Conservation (phyloP, 129 eudicot species). For the Smallanthus sonchifolius region DNA sequence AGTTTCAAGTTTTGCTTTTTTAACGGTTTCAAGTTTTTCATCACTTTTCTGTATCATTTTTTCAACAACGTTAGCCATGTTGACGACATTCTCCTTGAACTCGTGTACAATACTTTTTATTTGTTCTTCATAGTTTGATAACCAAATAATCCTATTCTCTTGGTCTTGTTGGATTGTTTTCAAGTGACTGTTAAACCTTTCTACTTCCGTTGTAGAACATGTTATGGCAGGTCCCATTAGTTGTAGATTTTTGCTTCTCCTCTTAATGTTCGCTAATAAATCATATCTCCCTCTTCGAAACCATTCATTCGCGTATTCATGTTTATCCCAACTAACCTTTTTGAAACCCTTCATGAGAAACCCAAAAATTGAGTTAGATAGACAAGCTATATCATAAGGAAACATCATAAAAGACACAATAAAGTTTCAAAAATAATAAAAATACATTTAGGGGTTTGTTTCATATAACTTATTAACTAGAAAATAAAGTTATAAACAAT, state of each 20-base stretch:
- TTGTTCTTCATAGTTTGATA: conserved; percentile 5
- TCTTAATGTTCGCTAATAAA: conserved; percentile 3
- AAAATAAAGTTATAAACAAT: too few relatives aligned
- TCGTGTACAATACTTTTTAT: not conserved
- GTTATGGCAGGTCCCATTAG: too few relatives aligned
- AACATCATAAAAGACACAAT: not conserved
- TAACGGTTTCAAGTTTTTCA: conserved; percentile 6
- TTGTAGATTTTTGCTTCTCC: conserved; percentile 3
- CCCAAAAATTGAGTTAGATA: not conserved
- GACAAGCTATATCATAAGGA: not conserved
- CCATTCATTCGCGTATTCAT: conserved; percentile 28
- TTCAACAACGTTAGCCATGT: conserved; percentile 5
- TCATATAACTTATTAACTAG: too few relatives aligned
- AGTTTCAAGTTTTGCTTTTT: not conserved
- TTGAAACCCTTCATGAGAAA: conserved; percentile 6
- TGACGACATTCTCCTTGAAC: conserved; percentile 10
- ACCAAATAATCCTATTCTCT: not conserved
- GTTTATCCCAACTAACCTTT: conserved; percentile 10
- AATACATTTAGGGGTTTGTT: not conserved
- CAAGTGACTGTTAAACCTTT: conserved; percentile 1
- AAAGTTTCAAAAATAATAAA: not conserved
- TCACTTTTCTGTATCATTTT: not conserved
- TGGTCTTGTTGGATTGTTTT: conserved; percentile 10
- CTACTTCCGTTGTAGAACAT: not conserved
- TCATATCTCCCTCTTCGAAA: conserved; percentile 12